Conservation (phyloP, 2,329 filamentous ascomycete genomes). For the Dendrostoma leiphaemia region DNA sequence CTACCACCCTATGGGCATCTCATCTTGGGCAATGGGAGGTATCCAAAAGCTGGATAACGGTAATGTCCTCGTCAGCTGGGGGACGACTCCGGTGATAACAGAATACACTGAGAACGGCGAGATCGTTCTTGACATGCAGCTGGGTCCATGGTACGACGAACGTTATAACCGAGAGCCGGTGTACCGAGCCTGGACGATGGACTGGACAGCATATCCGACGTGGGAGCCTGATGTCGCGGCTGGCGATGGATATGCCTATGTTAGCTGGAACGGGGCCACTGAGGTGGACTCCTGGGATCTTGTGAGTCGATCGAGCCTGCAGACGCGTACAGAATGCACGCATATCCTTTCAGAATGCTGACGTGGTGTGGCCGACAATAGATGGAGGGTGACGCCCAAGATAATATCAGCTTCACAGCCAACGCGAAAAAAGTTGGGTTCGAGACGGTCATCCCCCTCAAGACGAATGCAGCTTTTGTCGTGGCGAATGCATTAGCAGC, state of each 20-base stretch:
- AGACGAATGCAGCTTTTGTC: conserved; percentile 7
- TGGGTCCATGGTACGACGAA: conserved; percentile 26
- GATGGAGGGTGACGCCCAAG: conserved; percentile 13
- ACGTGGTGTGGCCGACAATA: not conserved
- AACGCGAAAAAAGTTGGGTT: conserved; percentile 16
- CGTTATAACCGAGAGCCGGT: conserved; percentile 16
- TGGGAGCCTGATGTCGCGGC: conserved; percentile 24
- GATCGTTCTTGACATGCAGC: conserved; percentile 40
- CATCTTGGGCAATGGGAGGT: conserved; percentile 17
- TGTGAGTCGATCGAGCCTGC: not conserved
- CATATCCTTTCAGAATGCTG: not conserved
- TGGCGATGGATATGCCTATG: conserved; percentile 22
- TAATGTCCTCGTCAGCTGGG: conserved; percentile 45
- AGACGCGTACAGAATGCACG: not conserved
- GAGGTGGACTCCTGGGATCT: conserved; percentile 25
- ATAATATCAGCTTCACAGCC: conserved; percentile 14
- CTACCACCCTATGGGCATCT: conserved; percentile 27
- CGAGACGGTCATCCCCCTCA: conserved; percentile 17
- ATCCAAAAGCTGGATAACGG: conserved; percentile 17
- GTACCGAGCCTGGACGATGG: conserved; percentile 22
- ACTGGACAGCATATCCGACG: conserved; percentile 23
- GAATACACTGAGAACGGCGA: conserved; percentile 41
- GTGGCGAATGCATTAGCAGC: conserved; percentile 15
- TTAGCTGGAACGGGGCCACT: conserved; percentile 33
- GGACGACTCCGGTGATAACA: conserved; percentile 43